Conservation (phyloP, 2,329 filamentous ascomycete genomes). For the Fusarium sp. region DNA sequence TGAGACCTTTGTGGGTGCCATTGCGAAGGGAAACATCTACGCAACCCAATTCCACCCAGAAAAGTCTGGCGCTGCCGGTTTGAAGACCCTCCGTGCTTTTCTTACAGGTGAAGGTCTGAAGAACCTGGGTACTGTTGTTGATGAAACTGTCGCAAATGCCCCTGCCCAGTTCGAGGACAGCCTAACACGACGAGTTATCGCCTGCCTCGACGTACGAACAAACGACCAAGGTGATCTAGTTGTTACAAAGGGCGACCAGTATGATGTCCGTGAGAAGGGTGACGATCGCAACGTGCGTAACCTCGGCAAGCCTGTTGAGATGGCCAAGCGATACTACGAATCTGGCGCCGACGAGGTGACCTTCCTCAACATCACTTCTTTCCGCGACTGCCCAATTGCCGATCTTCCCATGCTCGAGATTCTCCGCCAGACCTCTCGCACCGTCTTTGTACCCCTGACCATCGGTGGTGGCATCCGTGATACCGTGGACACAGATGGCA, state of each 20-base stretch:
- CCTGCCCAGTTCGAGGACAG: slow-evolving; percentile 67
- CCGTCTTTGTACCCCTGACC: slow-evolving; percentile 95
- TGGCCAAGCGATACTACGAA: slow-evolving; percentile 94
- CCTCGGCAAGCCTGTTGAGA: slow-evolving; percentile 95
- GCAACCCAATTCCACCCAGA: slow-evolving; percentile 98
- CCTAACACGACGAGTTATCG: slow-evolving; percentile 93
- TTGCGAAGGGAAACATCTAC: slow-evolving; percentile 87
- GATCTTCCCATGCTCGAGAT: slow-evolving; percentile 98
- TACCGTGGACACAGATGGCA: slow-evolving; percentile 90
- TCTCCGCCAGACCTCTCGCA: slow-evolving; percentile 85
- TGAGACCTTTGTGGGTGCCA: slow-evolving; percentile 92
- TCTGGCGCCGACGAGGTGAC: slow-evolving; percentile 97
- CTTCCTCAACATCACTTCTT: slow-evolving; percentile 98
- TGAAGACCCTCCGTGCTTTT: slow-evolving; percentile 88
- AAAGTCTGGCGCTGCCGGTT: slow-evolving; percentile 91
- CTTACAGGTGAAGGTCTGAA: slow-evolving; percentile 77
- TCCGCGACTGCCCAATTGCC: slow-evolving; percentile 92
- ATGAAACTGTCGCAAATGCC: slow-evolving; percentile 31
- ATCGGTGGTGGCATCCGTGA: slow-evolving; percentile 97
- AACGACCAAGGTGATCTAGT: slow-evolving; percentile 97
- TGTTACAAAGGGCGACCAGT: slow-evolving; percentile 98
- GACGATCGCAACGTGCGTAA: slow-evolving; percentile 81
- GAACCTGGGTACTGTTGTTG: slow-evolving; percentile 58
- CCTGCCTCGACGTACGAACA: slow-evolving; percentile 93
- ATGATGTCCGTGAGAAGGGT: slow-evolving; percentile 94